phyloP scores from a whole-genome alignment of 1,284 basidiomycete genomes.

The Pseudozyma hubeiensis region DNA sequence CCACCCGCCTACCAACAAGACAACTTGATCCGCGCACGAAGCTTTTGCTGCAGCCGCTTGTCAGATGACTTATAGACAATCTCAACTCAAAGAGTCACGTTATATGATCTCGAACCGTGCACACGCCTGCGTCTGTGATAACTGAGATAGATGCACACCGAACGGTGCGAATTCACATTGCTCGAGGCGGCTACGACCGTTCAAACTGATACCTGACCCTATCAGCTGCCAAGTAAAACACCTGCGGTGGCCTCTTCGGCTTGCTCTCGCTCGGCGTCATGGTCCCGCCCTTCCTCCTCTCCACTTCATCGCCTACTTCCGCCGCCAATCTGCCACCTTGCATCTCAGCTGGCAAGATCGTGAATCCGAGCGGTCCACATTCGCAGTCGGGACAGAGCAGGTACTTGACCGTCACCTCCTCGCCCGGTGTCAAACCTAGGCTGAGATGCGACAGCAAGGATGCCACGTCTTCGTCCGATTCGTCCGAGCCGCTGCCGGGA shows the following conservation, averaged over 20 bases:
- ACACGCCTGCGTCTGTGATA: no score
- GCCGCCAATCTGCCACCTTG: conserved; percentile 55
- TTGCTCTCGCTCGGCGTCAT: conserved; percentile 3
- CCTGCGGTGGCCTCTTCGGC: conserved; percentile 33
- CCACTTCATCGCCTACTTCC: conserved; percentile 55
- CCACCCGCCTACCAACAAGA: conserved; percentile 62
- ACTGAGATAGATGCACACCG: no score
- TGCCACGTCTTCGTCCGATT: conserved; percentile 37
- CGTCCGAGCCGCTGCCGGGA: conserved; percentile 35
- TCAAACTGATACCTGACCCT: conserved; percentile 60
- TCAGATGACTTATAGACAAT: no score
- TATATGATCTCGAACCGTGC: no score
- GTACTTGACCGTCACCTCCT: conserved; percentile 62
- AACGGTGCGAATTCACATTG: neutral
- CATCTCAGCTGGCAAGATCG: conserved; percentile 52
- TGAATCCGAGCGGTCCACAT: conserved; percentile 65
- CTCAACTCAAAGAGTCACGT: no score
- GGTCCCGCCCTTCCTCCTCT: conserved; percentile 34
- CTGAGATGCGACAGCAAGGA: conserved; percentile 40
- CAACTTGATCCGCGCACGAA: neutral
- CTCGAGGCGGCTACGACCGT: conserved; percentile 6
- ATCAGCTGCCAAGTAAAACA: conserved; percentile 60
- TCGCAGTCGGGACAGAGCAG: conserved; percentile 67
- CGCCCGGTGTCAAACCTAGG: conserved; percentile 50
- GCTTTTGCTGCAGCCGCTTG: no score